Conservation (phyloP, 257 asterid species). For the Ligustrum vulgare region DNA sequence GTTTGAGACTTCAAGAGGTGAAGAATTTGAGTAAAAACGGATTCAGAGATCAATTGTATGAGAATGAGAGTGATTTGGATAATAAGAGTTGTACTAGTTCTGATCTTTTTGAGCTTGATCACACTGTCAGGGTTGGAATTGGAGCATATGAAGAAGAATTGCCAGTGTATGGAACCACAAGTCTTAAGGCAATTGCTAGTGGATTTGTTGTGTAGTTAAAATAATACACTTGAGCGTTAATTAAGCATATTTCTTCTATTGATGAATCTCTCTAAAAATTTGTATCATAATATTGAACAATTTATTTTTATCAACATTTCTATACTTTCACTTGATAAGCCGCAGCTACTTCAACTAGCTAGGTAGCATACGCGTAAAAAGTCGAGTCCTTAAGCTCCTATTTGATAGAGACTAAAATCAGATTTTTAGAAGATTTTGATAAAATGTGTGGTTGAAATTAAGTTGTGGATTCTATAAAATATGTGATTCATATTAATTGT, state of each 20-base stretch:
- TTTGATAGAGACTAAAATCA: too few relatives aligned
- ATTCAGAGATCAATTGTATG: constrained; percentile 31
- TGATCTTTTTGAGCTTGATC: constrained; percentile 87
- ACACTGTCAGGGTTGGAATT: constrained; percentile 47
- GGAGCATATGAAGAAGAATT: constrained; percentile 53
- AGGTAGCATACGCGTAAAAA: too few relatives aligned
- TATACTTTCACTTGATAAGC: neutral
- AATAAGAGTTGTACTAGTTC: constrained; percentile 72
- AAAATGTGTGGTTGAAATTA: too few relatives aligned
- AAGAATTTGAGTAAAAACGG: constrained; percentile 36
- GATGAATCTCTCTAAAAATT: neutral
- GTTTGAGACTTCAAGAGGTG: constrained; percentile 37
- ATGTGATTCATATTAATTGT: too few relatives aligned
- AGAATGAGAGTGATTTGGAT: constrained; percentile 30
- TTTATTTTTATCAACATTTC: neutral
- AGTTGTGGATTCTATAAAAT: too few relatives aligned
- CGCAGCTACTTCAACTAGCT: neutral
- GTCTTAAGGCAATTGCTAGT: constrained; percentile 57
- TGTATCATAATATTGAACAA: neutral
- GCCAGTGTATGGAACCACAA: constrained; percentile 90
- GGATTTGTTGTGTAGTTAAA: constrained; percentile 32
- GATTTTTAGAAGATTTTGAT: too few relatives aligned
- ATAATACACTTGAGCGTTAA: neutral
- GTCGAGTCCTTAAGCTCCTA: too few relatives aligned
- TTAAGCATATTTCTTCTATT: neutral